Evolutionary conservation across 2,329 filamentous ascomycete species (phyloP).

Genomic region (Penicillium sp.): DNA sequence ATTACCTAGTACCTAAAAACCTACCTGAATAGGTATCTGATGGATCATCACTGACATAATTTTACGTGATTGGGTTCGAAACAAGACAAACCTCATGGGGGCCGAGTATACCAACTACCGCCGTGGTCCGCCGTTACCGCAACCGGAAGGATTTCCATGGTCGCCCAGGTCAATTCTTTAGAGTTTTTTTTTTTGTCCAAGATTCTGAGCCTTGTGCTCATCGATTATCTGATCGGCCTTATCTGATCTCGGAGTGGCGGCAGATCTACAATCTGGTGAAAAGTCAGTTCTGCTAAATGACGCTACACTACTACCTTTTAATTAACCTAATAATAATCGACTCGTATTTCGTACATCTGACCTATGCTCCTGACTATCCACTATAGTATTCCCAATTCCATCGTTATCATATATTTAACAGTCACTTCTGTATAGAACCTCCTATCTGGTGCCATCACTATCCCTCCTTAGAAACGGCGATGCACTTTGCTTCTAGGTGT

Average conservation of each 20-base stretch:
- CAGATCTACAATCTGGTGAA: background rate
- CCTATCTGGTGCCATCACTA: too few relatives aligned
- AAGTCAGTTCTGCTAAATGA: too few relatives aligned
- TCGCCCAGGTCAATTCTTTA: background rate
- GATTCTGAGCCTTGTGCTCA: background rate
- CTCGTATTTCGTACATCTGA: too few relatives aligned
- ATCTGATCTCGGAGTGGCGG: background rate
- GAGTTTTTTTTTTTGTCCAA: background rate
- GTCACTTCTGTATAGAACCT: too few relatives aligned
- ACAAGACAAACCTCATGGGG: slow-evolving; percentile 5
- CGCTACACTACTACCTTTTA: too few relatives aligned
- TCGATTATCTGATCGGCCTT: background rate
- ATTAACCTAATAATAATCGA: too few relatives aligned
- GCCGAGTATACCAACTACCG: background rate
- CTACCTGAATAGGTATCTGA: slow-evolving; percentile 1
- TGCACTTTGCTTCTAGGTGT: too few relatives aligned
- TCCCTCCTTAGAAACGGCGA: too few relatives aligned
- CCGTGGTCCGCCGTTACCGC: background rate
- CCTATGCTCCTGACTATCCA: too few relatives aligned
- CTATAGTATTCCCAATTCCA: too few relatives aligned
- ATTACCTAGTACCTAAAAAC: background rate
- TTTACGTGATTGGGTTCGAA: slow-evolving; percentile 3
- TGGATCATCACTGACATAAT: slow-evolving; percentile 3
- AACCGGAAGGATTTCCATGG: background rate
- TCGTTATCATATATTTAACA: too few relatives aligned